These are phyloP conservation scores for Ophiostoma himal-ulmi DNA, from an alignment of 2,329 filamentous ascomycete genomes.

Conservation along the genomic window DNA sequence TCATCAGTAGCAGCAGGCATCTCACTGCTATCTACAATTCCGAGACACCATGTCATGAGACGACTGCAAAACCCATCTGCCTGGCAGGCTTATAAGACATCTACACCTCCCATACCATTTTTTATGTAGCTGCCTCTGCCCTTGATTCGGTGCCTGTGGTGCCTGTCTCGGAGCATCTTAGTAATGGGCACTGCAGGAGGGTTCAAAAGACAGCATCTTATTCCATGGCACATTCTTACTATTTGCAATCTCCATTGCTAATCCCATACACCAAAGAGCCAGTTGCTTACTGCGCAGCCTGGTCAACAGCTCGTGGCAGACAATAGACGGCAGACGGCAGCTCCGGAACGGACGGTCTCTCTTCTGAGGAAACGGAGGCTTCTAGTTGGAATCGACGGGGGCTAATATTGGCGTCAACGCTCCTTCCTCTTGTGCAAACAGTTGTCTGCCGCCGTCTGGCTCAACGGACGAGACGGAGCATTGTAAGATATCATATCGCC, in stretches of 20 bases:
- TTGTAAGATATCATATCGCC: background rate
- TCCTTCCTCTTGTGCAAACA: background rate
- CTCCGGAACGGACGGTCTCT: constrained; percentile 6
- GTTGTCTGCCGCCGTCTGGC: background rate
- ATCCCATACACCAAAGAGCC: background rate
- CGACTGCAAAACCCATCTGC: background rate
- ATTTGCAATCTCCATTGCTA: no score
- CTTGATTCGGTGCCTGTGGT: background rate
- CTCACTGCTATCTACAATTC: background rate
- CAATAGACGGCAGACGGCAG: background rate
- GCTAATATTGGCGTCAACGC: background rate
- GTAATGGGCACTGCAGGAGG: background rate
- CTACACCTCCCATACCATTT: background rate
- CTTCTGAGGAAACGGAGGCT: background rate
- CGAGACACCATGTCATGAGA: background rate
- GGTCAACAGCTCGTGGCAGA: background rate
- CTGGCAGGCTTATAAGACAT: background rate
- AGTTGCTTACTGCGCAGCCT: background rate
- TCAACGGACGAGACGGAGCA: background rate
- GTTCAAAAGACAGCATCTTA: no score
- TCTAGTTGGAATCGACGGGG: no score
- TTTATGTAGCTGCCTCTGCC: background rate
- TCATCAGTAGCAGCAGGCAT: background rate
- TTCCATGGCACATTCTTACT: no score
- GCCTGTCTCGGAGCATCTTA: background rate